Base-by-base conservation (phyloP, 371 early-diverging fungal species). In the Mucor racemosus region DNA sequence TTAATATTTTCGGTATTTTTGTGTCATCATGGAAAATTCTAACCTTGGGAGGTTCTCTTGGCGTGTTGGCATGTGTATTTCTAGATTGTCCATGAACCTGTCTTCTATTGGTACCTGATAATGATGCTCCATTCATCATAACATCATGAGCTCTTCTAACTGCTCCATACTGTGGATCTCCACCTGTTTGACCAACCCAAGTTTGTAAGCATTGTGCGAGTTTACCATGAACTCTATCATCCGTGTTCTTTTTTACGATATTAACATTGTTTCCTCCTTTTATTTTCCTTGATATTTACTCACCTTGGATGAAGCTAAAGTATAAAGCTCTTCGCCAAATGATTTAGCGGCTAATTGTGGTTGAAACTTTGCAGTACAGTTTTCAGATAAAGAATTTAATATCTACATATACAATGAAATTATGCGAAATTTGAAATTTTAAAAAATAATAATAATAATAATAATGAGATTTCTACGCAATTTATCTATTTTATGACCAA, bases 321-420 rank as follows among this genome's bases (percentile, higher is more conserved):
- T 72, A 36, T 74, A 69, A 35, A 82, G 60, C 60, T 79, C 80
- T 40, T 78, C 78, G 0, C 72, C 74, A 67, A 82, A 80, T 5
- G 82, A 78, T 58, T 82, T 82, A 4, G 82, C 80, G 21, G 65
- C 58, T 33, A 80, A 53, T 58, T 80, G 80, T 34, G 58, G 69
- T 79, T 62, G 58, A 64, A 65, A 48, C 64, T 74, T 79, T 4
- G 58, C 60, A 19, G 71, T 58, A 62, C 81, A 79, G 46, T 83
- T 83, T 65, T 83, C 78, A 17, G 76, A 63, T 36, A 83, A 60
- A 17, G 84, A 74, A 62, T 83, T 75, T 48, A 83, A 65, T 14
- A 83, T 60, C 84, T 83, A 50, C 1, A 40, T 8, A 53, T 21
- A 26, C 26, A 26, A 1, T 26, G 3, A 26, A 26, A 26, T 35